These are phyloP conservation scores for Acanthochlamys bracteata DNA, from an alignment of 106 monocot species.

Conservation along the genomic window DNA sequence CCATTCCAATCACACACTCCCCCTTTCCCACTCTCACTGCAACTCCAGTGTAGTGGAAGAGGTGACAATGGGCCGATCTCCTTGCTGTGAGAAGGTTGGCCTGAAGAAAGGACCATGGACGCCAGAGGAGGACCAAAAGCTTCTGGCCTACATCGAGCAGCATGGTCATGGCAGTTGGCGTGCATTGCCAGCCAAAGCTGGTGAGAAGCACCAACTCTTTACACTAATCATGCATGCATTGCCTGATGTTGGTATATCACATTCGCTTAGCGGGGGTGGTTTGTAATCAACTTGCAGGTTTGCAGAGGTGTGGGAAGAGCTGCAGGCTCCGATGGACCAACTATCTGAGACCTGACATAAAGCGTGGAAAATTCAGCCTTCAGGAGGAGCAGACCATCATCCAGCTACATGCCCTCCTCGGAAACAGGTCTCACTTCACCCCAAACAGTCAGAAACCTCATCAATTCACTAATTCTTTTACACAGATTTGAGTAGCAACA, in stretches of 20 bases:
- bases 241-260: no score
- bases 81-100: conserved; percentile 35
- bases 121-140: conserved; percentile 29
- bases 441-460: no score
- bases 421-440: conserved; percentile 26
- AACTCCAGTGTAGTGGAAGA: neutral
- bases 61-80: conserved; percentile 26
- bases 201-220: neutral
- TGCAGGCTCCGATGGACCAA: conserved; percentile 36
- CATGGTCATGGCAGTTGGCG: conserved; percentile 46
- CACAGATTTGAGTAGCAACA: no score
- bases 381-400: conserved; percentile 53
- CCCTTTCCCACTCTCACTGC: neutral
- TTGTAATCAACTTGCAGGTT: conserved; percentile 8
- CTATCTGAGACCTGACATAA: conserved; percentile 42
- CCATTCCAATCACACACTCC: neutral
- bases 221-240: neutral
- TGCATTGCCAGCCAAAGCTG: conserved; percentile 31
- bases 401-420: conserved; percentile 44
- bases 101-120: conserved; percentile 30
- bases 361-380: conserved; percentile 42
- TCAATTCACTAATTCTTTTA: no score
- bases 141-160: conserved; percentile 31
- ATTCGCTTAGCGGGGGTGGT: neutral
- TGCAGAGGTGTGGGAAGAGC: conserved; percentile 42